These are phyloP conservation scores for Xylaria sp. DNA, from an alignment of 2,329 filamentous ascomycete genomes.

Conservation along the genomic window DNA sequence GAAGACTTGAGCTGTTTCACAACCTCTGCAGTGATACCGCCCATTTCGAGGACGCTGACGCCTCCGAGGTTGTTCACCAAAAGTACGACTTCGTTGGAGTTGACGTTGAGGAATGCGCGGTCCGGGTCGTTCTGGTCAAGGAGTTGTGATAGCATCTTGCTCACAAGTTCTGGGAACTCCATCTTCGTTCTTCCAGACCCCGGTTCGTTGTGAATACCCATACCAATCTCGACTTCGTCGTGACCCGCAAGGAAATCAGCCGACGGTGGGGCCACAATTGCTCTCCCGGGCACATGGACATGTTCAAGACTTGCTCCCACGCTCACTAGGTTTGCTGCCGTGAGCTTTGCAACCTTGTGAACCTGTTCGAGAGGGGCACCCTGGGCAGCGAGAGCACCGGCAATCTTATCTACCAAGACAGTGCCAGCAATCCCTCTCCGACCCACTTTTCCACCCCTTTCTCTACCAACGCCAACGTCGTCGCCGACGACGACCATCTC, in stretches of 20 bases:
- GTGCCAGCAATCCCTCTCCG: conserved; percentile 89
- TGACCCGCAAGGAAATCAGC: conserved; percentile 59
- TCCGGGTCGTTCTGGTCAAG: conserved; percentile 68
- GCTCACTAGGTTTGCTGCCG: conserved; percentile 76
- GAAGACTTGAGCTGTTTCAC: conserved; percentile 61
- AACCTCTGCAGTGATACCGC: conserved; percentile 71
- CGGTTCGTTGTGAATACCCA: conserved; percentile 78
- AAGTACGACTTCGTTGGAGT: conserved; percentile 66
- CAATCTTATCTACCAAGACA: conserved; percentile 87
- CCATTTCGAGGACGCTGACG: conserved; percentile 71
- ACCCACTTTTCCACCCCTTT: conserved; percentile 86
- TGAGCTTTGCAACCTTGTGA: conserved; percentile 69
- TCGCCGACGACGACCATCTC: conserved; percentile 93
- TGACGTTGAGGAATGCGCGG: conserved; percentile 68
- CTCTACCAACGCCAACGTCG: conserved; percentile 85
- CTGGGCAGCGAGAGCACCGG: conserved; percentile 77
- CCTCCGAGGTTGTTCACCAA: conserved; percentile 78
- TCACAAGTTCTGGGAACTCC: conserved; percentile 57
- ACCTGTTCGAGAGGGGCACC: conserved; percentile 72
- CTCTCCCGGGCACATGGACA: conserved; percentile 88
- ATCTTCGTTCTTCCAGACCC: conserved; percentile 57
- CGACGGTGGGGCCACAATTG: conserved; percentile 48
- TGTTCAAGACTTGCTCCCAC: conserved; percentile 86
- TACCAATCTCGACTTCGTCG: conserved; percentile 67
- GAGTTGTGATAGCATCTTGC: conserved; percentile 70